phyloP scores from a whole-genome alignment of 176 grass and related monocot species.

The Chrysopogon serrulatus region DNA sequence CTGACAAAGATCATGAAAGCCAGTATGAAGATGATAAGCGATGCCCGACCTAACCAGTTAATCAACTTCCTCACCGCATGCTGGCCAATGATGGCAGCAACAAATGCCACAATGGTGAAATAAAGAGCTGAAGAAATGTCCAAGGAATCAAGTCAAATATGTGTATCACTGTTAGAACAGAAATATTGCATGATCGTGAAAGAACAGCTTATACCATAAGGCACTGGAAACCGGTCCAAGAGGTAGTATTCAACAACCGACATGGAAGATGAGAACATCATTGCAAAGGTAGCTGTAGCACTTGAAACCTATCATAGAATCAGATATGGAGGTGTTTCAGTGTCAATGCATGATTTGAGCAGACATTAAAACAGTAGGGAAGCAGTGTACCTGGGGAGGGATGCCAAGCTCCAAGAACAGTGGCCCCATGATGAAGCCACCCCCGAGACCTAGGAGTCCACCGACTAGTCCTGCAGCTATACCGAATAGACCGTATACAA shows the following conservation, averaged over 20 bases:
- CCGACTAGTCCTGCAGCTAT: constrained; percentile 70
- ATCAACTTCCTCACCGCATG: constrained; percentile 73
- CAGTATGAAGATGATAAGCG: constrained; percentile 93
- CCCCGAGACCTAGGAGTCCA: constrained; percentile 85
- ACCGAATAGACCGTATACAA: constrained; percentile 57
- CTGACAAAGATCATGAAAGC: constrained; percentile 85
- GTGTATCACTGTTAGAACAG: background rate
- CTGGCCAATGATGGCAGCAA: constrained; percentile 77
- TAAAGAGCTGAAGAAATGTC: constrained; percentile 47
- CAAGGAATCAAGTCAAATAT: constrained; percentile 21
- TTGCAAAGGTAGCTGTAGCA: constrained; percentile 91
- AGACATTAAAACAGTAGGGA: background rate
- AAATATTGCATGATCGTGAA: background rate
- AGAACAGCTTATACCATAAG: constrained; percentile 49
- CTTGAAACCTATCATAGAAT: constrained; percentile 72
- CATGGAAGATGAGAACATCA: constrained; percentile 98
- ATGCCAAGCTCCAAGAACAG: constrained; percentile 92
- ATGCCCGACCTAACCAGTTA: constrained; percentile 68
- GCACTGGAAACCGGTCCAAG: constrained; percentile 77
- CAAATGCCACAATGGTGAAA: constrained; percentile 47
- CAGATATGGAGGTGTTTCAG: constrained; percentile 10
- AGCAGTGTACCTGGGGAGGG: constrained; percentile 68
- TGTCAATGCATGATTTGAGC: background rate
- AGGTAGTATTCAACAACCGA: constrained; percentile 93
- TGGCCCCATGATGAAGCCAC: constrained; percentile 92